Percentiles rank a stretch among this genome's conserved stretches.
Conservation (phyloP, 176 grass and related monocot genomes). For the Cenchrus americanus region DNA sequence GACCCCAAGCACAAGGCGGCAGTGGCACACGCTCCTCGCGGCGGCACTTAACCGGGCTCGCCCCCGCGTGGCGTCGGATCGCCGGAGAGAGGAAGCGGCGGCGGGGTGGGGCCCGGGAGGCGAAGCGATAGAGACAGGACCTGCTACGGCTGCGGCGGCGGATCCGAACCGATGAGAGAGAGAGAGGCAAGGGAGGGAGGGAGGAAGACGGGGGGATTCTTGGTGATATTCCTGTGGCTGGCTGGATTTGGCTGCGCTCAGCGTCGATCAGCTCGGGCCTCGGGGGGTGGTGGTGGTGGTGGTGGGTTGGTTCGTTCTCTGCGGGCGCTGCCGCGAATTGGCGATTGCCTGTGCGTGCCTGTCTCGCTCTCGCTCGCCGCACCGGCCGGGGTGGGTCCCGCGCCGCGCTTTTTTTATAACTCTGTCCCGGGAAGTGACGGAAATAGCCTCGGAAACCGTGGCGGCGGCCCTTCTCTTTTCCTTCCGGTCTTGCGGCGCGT, state of each 20-base stretch:
- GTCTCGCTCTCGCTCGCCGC: background rate
- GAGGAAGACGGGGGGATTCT: background rate
- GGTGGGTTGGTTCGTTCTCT: background rate
- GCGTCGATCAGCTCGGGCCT: slow-evolving; percentile 1
- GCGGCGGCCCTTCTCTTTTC: background rate
- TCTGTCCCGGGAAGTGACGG: slow-evolving; percentile 13
- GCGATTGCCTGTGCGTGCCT: background rate
- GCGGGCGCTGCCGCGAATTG: background rate
- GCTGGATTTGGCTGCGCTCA: slow-evolving; percentile 43
- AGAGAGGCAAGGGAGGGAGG: background rate
- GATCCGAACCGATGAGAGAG: background rate
- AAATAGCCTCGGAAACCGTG: slow-evolving; percentile 42
- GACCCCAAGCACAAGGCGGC: background rate
- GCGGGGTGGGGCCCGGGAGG: background rate
- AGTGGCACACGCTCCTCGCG: background rate
- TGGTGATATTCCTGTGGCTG: slow-evolving; percentile 22
- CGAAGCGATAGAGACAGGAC: background rate
- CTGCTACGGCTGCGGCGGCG: background rate
- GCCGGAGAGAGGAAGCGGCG: background rate
- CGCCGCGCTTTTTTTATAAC: background rate
- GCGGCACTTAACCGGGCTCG: background rate
- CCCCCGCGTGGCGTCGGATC: too few relatives aligned
- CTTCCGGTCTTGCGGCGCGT: background rate
- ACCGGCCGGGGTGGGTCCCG: slow-evolving; percentile 7
- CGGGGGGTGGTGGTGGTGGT: background rate